Conservation (phyloP, 148 eudicot genomes). For the Silene uniflora region DNA sequence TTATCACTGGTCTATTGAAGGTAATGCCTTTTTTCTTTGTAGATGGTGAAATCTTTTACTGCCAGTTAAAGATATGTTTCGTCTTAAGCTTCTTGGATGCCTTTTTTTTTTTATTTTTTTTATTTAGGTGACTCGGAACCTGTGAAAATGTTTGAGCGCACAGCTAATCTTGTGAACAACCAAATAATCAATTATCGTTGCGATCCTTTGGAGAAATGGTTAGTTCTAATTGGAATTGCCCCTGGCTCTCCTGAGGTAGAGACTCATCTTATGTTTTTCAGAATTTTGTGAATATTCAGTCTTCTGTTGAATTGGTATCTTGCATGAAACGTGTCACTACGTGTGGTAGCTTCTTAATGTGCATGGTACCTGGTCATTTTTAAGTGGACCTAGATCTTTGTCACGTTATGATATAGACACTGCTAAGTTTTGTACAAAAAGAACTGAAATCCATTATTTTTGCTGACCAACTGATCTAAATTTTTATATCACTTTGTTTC, state of each 20-base stretch:
- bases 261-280: neutral
- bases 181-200: constrained; percentile 88
- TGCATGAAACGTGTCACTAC: neutral
- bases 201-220: constrained; percentile 89
- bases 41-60: neutral
- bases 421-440: neutral
- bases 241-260: constrained; percentile 90
- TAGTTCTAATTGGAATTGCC: constrained; percentile 92
- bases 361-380: neutral
- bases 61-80: neutral
- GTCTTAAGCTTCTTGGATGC: neutral
- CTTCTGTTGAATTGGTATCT: neutral
- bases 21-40: constrained; percentile 21
- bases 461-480: neutral
- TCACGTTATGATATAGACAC: neutral
- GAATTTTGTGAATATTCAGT: neutral
- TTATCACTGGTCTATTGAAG: constrained; percentile 94
- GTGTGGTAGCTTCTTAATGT: neutral
- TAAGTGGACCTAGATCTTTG: neutral
- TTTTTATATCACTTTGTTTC: neutral
- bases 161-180: constrained; percentile 83
- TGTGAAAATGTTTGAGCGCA: constrained; percentile 83
- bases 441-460: neutral
- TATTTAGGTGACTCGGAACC: constrained; percentile 80
- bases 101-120: neutral